Base-by-base conservation (phyloP, 495 filamentous ascomycete species). In the Podospora sp. region DNA sequence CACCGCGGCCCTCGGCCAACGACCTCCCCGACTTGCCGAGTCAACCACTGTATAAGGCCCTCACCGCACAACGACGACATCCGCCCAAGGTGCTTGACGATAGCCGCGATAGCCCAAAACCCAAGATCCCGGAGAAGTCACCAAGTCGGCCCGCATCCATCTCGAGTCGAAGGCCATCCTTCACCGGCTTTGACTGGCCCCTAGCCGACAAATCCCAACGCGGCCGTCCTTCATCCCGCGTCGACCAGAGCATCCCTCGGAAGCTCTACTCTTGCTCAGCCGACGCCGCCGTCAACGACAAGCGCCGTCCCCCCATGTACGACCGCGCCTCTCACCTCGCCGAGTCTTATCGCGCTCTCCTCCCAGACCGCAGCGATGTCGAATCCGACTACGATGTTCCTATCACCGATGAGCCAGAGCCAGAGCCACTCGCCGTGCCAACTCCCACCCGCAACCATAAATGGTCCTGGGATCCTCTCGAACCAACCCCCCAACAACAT, bases 281-380 rank as follows among this genome's bases (percentile, higher is more conserved):
- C 35, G 20, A 35, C 14, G 33, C 36, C 16, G 35, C 29, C 59
- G 18, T 9, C 59, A 33, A 12, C 16, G 59, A 9, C 20, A 25
- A 46, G 22, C 24, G 46, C 1, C 49, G 63, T 62, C 12, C 50
- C 7, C 2, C 8, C 29, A 33, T 51, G 33, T 63, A 72, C 40
- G 73, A 73, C 65, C 29, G 65, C 33, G 63, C 73, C 4, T 58
- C 61, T 2, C 56, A 65, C 2, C 66, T 75, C 1, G 73, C 59
- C 7, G 67, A 65, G 3, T 59, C 61, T 0, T 75, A 75, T 22
- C 69, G 46, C 3, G 65, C 69, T 12, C 53, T 73, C 24, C 65
- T 75, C 24, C 72, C 70, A 0, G 65, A 75, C 21, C 33, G 35
- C 14, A 25, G 58, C 2, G 6, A 27, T 33, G 59, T 75, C 21